Percentiles rank a stretch among this genome's conserved stretches.
phyloP scores from a whole-genome alignment of 768 basidiomycete genomes.

The Psilocybe azurescens region DNA sequence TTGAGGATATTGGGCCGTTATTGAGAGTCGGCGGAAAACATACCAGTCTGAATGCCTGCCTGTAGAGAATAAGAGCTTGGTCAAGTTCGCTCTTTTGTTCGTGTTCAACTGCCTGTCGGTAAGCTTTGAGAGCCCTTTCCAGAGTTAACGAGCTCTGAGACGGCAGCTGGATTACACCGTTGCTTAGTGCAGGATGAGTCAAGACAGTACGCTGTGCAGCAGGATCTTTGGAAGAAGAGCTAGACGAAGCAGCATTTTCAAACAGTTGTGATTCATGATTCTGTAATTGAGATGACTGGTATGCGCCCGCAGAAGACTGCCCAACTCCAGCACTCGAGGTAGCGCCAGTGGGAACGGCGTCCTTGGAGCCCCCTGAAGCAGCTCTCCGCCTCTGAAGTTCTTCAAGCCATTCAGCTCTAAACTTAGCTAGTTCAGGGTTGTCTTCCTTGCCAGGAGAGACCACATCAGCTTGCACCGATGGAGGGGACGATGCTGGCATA shows the following conservation, averaged over 20 bases:
- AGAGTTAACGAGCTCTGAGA: slow-evolving; percentile 39
- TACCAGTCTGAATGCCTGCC: slow-evolving; percentile 77
- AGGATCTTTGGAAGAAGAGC: background rate
- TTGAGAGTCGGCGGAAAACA: slow-evolving; percentile 7
- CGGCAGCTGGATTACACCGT: slow-evolving; percentile 25
- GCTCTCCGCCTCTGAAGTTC: slow-evolving; percentile 57
- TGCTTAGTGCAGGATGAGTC: slow-evolving; percentile 29
- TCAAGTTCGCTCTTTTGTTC: slow-evolving; percentile 81
- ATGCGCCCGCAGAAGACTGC: background rate
- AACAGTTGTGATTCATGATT: background rate
- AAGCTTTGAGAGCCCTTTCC: slow-evolving; percentile 63
- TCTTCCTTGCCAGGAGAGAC: slow-evolving; percentile 41
- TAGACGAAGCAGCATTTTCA: background rate
- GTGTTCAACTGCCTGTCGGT: slow-evolving; percentile 69
- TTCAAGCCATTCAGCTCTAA: slow-evolving; percentile 76
- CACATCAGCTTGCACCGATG: slow-evolving; percentile 14
- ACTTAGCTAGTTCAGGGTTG: slow-evolving; percentile 65
- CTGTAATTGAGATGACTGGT: background rate
- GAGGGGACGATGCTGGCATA: slow-evolving; percentile 23
- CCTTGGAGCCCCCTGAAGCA: background rate
- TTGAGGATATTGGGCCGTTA: background rate
- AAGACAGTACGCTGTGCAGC: slow-evolving; percentile 6
- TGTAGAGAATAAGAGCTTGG: slow-evolving; percentile 77
- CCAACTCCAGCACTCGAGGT: background rate
- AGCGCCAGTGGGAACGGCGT: background rate